A percentile compares a stretch with the other conserved stretches of the same genome.
These are phyloP conservation scores for Yarrowia osloensis DNA, from an alignment of 805 yeast genomes.

Conservation along the genomic window DNA sequence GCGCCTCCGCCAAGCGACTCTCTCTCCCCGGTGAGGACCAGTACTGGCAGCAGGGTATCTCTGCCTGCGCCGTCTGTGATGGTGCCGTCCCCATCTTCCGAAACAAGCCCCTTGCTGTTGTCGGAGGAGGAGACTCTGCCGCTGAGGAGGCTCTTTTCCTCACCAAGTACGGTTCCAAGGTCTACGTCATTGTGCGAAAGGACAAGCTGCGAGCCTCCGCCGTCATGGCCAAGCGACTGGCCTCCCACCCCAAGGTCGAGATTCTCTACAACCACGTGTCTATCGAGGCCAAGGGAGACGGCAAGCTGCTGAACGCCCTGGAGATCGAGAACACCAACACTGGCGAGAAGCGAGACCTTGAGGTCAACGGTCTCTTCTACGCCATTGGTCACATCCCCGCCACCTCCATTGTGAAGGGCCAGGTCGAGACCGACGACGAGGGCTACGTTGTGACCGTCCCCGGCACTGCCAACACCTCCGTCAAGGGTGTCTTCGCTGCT, in stretches of 20 bases:
- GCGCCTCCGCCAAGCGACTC: constrained; percentile 97
- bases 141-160: constrained; percentile 98
- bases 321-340: constrained; percentile 71
- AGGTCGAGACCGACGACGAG: constrained; percentile 77
- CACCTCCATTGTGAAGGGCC: constrained; percentile 73
- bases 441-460: constrained; percentile 91
- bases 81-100: constrained; percentile 99
- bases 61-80: constrained; percentile 99
- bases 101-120: constrained; percentile 94
- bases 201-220: constrained; percentile 92
- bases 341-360: constrained; percentile 65
- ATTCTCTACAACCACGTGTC: constrained; percentile 84
- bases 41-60: constrained; percentile 99
- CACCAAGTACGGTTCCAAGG: constrained; percentile 97
- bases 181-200: constrained; percentile 88
- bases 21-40: constrained; percentile 93
- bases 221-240: constrained; percentile 94
- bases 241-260: constrained; percentile 83
- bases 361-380: constrained; percentile 90
- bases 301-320: constrained; percentile 70
- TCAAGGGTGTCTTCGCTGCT: constrained; percentile 94
- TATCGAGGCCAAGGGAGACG: constrained; percentile 90
- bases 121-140: constrained; percentile 99
- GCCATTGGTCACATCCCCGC: constrained; percentile 99
- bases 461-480: constrained; percentile 82